phyloP scores from a whole-genome alignment of 208 protist species.

The Acanthamoeba healyi region DNA sequence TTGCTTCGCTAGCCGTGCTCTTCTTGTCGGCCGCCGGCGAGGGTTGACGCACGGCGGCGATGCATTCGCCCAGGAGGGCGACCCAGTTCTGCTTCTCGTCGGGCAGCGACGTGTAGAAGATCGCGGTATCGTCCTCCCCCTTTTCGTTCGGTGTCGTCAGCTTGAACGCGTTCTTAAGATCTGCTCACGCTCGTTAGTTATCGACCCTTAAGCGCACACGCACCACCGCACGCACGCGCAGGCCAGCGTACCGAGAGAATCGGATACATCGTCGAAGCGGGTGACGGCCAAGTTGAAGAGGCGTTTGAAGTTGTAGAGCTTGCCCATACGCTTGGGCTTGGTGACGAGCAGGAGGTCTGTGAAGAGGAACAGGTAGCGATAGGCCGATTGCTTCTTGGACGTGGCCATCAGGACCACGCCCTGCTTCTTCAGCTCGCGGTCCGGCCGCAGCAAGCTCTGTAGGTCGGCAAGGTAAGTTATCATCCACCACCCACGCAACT shows the following conservation, averaged over 20 bases:
- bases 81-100: not conserved
- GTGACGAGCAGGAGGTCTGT: not conserved
- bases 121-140: not conserved
- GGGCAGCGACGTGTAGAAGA: slow-evolving; percentile 25
- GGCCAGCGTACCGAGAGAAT: not conserved
- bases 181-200: not conserved
- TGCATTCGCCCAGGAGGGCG: slow-evolving; percentile 9
- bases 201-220: not conserved
- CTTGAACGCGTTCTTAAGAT: slow-evolving; percentile 42
- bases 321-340: slow-evolving; percentile 37
- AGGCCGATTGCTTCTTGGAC: slow-evolving; percentile 7
- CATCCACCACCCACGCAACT: no score
- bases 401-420: slow-evolving; percentile 18
- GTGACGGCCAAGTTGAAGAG: not conserved
- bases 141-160: not conserved
- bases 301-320: not conserved
- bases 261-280: not conserved
- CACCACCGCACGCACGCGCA: not conserved
- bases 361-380: slow-evolving; percentile 31
- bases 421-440: slow-evolving; percentile 24
- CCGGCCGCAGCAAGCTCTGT: not conserved
- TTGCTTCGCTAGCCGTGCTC: not conserved
- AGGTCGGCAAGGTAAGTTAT: not conserved
- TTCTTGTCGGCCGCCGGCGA: not conserved
- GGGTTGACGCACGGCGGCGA: not conserved